These are phyloP conservation scores for Globisporangium iwayamae DNA, from an alignment of 352 stramenopile species.

Conservation along the genomic window DNA sequence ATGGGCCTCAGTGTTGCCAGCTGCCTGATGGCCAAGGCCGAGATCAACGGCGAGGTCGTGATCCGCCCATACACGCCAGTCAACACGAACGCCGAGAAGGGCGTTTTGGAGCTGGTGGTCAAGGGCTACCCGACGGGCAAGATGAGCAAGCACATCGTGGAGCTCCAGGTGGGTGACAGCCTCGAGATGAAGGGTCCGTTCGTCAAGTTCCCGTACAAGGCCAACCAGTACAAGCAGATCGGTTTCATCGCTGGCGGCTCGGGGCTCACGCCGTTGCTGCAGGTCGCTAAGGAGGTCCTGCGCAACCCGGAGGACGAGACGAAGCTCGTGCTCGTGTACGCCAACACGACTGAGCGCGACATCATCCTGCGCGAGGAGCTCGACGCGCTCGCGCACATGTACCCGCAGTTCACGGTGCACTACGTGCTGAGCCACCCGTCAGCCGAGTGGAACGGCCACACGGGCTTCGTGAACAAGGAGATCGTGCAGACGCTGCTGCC, in stretches of 20 bases:
- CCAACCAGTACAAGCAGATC: conserved; percentile 89
- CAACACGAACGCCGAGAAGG: conserved; percentile 83
- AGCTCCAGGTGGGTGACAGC: conserved; percentile 77
- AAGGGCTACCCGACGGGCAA: conserved; percentile 86
- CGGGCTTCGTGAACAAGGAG: conserved; percentile 77
- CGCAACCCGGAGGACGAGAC: conserved; percentile 81
- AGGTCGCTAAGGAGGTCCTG: conserved; percentile 82
- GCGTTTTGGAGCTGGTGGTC: conserved; percentile 85
- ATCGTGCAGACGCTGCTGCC: conserved; percentile 68
- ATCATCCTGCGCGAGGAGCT: conserved; percentile 89
- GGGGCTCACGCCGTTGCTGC: conserved; percentile 89
- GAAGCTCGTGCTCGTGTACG: conserved; percentile 82
- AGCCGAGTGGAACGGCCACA: conserved; percentile 57
- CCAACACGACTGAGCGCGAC: conserved; percentile 82
- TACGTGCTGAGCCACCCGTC: conserved; percentile 72
- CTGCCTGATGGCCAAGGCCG: conserved; percentile 58
- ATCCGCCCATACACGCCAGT: conserved; percentile 87
- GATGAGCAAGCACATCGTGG: conserved; percentile 85
- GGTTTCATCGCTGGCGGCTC: conserved; percentile 90
- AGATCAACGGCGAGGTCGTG: conserved; percentile 71
- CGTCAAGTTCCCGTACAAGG: conserved; percentile 78
- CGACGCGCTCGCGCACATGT: conserved; percentile 74
- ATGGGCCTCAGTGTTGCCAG: conserved; percentile 61
- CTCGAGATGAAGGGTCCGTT: conserved; percentile 91
- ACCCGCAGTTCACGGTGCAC: conserved; percentile 73